phyloP scores from a whole-genome alignment of 306 rosid genomes.

The Rubus idaeus region DNA sequence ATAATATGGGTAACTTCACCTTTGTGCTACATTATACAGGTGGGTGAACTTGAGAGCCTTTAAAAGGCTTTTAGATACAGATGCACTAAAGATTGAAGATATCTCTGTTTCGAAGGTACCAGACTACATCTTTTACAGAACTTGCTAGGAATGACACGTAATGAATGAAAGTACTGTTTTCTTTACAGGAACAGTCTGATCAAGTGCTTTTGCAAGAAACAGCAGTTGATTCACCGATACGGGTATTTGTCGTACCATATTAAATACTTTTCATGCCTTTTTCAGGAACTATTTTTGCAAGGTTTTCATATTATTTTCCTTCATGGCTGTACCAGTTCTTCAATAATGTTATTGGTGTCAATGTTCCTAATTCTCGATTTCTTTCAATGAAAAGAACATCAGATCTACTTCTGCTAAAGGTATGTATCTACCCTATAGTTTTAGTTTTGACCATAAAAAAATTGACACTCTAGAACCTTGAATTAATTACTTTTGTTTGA shows the following conservation, averaged over 20 bases:
- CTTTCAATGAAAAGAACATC: slow-evolving; percentile 57
- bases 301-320: slow-evolving; percentile 15
- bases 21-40: slow-evolving; percentile 33
- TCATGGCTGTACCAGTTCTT: slow-evolving; percentile 47
- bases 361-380: slow-evolving; percentile 55
- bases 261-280: not conserved
- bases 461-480: not conserved
- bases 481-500: slow-evolving; percentile 6
- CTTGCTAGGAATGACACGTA: slow-evolving; percentile 8
- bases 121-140: slow-evolving; percentile 3
- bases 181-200: slow-evolving; percentile 39
- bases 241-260: slow-evolving; percentile 33
- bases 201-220: slow-evolving; percentile 41
- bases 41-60: slow-evolving; percentile 63
- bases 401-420: slow-evolving; percentile 65
- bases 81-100: slow-evolving; percentile 40
- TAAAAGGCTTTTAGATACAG: slow-evolving; percentile 52
- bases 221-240: slow-evolving; percentile 42
- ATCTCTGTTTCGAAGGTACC: slow-evolving; percentile 44
- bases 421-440: slow-evolving; percentile 19
- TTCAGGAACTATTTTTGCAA: slow-evolving; percentile 9
- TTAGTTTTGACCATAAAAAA: not conserved
- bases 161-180: slow-evolving; percentile 27
- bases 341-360: slow-evolving; percentile 49
- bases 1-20: slow-evolving; percentile 7